A percentile compares a stretch with the other conserved stretches of the same genome.
These are phyloP conservation scores for Lagenidium sp. DNA, from an alignment of 352 stramenopile genomes.

Conservation along the genomic window DNA sequence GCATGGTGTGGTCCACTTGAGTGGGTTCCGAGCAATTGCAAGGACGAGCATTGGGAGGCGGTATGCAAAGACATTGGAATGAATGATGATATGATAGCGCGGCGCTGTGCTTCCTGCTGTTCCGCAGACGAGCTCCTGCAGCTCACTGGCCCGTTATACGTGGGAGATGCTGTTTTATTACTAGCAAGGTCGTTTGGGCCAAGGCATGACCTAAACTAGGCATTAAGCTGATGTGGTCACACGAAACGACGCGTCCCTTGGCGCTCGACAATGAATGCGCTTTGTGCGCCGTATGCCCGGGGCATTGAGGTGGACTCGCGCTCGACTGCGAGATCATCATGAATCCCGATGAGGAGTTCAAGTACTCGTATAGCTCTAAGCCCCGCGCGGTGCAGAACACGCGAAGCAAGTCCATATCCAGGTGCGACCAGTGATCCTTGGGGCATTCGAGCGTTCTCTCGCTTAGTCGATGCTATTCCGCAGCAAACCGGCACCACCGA, in stretches of 20 bases:
- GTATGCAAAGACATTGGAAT: too few species aligned
- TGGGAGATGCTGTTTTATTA: too few species aligned
- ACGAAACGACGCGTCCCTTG: constrained; percentile 24
- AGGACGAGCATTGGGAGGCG: too few species aligned
- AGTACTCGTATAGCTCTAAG: constrained; percentile 76
- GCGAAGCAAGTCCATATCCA: constrained; percentile 42
- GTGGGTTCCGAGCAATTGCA: too few species aligned
- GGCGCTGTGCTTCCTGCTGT: too few species aligned
- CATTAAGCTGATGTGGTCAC: constrained; percentile 2
- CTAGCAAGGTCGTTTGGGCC: too few species aligned
- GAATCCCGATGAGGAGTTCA: constrained; percentile 40
- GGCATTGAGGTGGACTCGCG: background rate
- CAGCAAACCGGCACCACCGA: constrained; percentile 27
- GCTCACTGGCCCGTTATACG: too few species aligned
- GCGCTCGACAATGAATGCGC: background rate
- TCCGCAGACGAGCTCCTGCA: too few species aligned
- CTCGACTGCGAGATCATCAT: constrained; percentile 8
- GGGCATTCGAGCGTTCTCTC: too few species aligned
- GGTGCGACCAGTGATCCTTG: too few species aligned
- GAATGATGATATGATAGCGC: too few species aligned
- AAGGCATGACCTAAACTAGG: background rate
- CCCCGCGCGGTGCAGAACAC: constrained; percentile 57
- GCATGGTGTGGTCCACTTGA: too few species aligned
- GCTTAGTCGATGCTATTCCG: background rate
- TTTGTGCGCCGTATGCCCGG: background rate